A percentile compares a stretch with the other conserved stretches of the same genome.
Conservation (phyloP, 495 filamentous ascomycete genomes). For the Penicillium daleae region DNA sequence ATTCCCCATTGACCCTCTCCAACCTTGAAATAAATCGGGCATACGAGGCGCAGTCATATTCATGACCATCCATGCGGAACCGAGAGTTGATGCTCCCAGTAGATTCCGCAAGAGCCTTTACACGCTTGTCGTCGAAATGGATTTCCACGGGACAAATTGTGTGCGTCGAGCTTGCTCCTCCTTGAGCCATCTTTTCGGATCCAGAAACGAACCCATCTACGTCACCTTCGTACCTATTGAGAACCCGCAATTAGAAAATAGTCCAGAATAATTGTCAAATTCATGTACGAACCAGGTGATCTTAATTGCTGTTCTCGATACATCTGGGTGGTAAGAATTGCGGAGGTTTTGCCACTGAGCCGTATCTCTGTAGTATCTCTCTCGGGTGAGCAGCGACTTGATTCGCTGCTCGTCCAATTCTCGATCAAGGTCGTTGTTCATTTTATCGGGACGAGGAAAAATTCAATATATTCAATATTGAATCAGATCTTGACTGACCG, state of each 20-base stretch:
- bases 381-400: conserved; percentile 3
- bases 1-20: conserved; percentile 9
- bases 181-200: neutral
- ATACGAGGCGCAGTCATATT: conserved; percentile 9
- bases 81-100: neutral
- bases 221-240: conserved; percentile 5
- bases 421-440: neutral
- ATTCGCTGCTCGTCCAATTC: neutral
- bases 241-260: neutral
- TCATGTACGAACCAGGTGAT: conserved; percentile 8
- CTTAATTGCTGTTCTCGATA: conserved; percentile 12
- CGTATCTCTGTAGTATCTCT: conserved; percentile 6
- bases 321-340: conserved; percentile 8
- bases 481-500: neutral
- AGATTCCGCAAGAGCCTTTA: neutral
- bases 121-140: neutral
- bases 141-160: neutral
- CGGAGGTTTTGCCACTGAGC: conserved; percentile 11
- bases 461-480: no score
- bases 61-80: neutral
- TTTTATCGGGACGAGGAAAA: neutral
- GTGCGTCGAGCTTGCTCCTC: neutral
- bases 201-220: neutral
- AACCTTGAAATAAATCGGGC: conserved; percentile 5
- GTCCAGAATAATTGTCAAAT: neutral